These are phyloP conservation scores for Recurvomyces mirabilis DNA, from an alignment of 495 filamentous ascomycete genomes.

Conservation along the genomic window DNA sequence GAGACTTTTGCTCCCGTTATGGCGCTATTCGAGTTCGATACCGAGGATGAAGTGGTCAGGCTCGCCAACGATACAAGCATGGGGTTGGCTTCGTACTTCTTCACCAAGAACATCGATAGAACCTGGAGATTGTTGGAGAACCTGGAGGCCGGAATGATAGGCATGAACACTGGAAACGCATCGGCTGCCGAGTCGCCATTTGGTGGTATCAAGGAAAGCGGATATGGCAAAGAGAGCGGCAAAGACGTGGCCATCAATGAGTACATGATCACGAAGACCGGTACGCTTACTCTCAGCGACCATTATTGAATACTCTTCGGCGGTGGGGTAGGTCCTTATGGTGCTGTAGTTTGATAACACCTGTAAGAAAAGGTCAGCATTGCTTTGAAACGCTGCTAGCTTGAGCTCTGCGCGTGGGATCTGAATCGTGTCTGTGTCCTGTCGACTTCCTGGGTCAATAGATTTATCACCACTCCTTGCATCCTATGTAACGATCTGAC, in stretches of 20 bases:
- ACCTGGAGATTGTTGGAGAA: slow-evolving; percentile 63
- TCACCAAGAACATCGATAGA: slow-evolving; percentile 63
- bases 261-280: slow-evolving; percentile 61
- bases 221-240: slow-evolving; percentile 66
- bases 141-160: slow-evolving; percentile 64
- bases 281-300: slow-evolving; percentile 21
- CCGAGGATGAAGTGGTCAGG: slow-evolving; percentile 54
- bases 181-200: slow-evolving; percentile 63
- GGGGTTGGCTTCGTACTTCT: slow-evolving; percentile 54
- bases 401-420: no score
- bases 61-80: slow-evolving; percentile 36
- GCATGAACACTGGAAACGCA: slow-evolving; percentile 37
- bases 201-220: slow-evolving; percentile 64
- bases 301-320: slow-evolving; percentile 23
- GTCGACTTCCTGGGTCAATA: no score
- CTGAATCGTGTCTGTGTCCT: no score
- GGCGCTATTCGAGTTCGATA: slow-evolving; percentile 58
- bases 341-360: no score
- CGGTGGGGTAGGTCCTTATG: no score
- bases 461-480: no score
- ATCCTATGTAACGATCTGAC: no score
- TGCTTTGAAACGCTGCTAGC: no score
- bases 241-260: slow-evolving; percentile 61
- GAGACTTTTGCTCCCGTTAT: slow-evolving; percentile 62
- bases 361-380: no score